Evolutionary conservation across 176 grass and related monocot genomes (phyloP), one percentile per base, ranked within the genome.

Genomic region (Rhynchospora pubera): DNA sequence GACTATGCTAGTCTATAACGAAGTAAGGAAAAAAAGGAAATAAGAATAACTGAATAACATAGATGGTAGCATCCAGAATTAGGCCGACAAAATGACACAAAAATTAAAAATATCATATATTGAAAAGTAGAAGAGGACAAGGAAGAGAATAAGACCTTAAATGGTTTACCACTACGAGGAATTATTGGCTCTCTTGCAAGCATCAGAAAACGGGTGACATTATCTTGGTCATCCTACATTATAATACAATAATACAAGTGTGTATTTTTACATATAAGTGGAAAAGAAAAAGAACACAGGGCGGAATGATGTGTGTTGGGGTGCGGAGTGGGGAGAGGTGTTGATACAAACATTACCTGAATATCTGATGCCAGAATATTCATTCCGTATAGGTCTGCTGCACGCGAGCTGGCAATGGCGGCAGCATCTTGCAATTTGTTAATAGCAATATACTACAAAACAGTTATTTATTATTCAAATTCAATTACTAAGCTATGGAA

Each of bases 301-400:
- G 63, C 42, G 28, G 76, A 68, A 4, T 22, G 28, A 85, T 56
- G 0, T 78, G 18, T 59, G 24, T 28, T 22, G 34, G 34, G 34
- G 34, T 39, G 34, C 1, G 34, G 34, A 5, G 2, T 39, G 34
- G 34, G 34, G 4, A 39, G 34, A 39, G 34, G 34, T 39, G 34
- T 39, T 39, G 34, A 39, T 39, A 39, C 34, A 2, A 78, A 65
- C 32, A 44, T 55, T 88, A 97, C 94, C 94, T 97, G 90, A 77
- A 97, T 97, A 82, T 94, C 93, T 66, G 85, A 82, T 57, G 86
- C 91, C 79, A 97, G 89, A 84, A 97, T 92, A 86, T 97, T 85
- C 55, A 94, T 65, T 26, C 86, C 90, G 76, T 94, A 97, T 22
- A 97, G 80, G 79, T 97, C 55, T 87, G 91, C 91, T 65, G 94